Conservation (phyloP, 1,139 yeast species). For the Taphrina pruni region DNA sequence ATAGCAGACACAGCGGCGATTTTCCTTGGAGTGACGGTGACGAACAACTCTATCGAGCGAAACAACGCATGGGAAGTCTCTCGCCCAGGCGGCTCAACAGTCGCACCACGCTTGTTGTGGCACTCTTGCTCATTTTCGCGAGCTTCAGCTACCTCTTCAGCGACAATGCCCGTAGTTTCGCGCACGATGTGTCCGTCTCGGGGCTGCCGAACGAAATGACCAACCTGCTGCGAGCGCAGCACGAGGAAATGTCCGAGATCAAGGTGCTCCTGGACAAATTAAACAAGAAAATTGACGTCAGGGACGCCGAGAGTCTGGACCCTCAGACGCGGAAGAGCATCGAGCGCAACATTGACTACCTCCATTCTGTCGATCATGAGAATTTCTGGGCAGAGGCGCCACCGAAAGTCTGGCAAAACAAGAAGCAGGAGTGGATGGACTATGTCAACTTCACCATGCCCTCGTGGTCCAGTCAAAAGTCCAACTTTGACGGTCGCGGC, state of each 20-base stretch:
- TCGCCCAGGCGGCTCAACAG: constrained; percentile 15
- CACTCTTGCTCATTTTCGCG: constrained; percentile 6
- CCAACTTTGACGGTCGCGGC: constrained; percentile 29
- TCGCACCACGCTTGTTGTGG: constrained; percentile 16
- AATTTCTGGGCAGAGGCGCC: constrained; percentile 39
- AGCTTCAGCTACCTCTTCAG: constrained; percentile 15
- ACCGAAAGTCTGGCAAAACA: constrained; percentile 38
- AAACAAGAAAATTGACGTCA: constrained; percentile 28
- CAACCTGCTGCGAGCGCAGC: constrained; percentile 23
- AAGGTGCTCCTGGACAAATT: constrained; percentile 27
- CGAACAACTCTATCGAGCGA: constrained; percentile 16
- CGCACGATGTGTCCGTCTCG: constrained; percentile 23
- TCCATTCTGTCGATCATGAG: constrained; percentile 41
- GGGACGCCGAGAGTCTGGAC: constrained; percentile 24
- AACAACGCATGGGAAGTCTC: constrained; percentile 7
- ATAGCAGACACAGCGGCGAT: constrained; percentile 4
- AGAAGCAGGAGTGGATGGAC: constrained; percentile 39
- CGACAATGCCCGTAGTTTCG: constrained; percentile 24
- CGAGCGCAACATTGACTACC: constrained; percentile 39
- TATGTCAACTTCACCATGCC: constrained; percentile 39
- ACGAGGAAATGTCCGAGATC: constrained; percentile 30
- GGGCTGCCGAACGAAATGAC: constrained; percentile 29
- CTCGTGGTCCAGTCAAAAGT: constrained; percentile 29
- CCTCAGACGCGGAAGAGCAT: constrained; percentile 29
- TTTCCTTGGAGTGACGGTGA: constrained; percentile 4